Percentiles rank a stretch among this genome's conserved stretches.
Evolutionary conservation across 2,329 filamentous ascomycete genomes (phyloP).

Genomic region (Colletotrichum musicola): DNA sequence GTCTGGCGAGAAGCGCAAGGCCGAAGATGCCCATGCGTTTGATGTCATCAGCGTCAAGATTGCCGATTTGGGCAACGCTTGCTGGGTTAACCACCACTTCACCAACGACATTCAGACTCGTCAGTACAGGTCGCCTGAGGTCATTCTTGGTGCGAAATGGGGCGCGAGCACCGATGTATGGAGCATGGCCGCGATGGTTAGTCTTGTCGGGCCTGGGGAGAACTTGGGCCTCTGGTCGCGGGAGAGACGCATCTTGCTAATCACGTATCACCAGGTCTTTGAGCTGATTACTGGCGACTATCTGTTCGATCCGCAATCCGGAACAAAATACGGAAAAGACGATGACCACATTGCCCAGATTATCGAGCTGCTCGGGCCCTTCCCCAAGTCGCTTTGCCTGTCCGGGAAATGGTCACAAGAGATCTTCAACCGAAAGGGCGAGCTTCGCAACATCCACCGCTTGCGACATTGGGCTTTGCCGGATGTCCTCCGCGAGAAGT

Average conservation of each 20-base stretch:
- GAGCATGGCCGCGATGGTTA: conserved; percentile 99
- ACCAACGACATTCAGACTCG: conserved; percentile 99
- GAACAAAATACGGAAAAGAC: conserved; percentile 99
- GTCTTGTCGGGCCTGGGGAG: conserved; percentile 43
- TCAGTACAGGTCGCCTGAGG: conserved; percentile 96
- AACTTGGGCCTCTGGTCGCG: neutral
- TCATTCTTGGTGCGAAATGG: conserved; percentile 97
- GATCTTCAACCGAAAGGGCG: conserved; percentile 98
- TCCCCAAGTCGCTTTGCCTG: conserved; percentile 91
- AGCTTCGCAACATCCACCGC: conserved; percentile 96
- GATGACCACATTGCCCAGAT: conserved; percentile 99
- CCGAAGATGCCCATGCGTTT: conserved; percentile 67
- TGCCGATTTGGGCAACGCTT: conserved; percentile 96
- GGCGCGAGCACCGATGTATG: conserved; percentile 99
- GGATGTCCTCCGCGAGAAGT: conserved; percentile 95
- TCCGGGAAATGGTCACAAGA: conserved; percentile 98
- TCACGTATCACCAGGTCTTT: conserved; percentile 75
- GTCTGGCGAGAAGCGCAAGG: conserved; percentile 71
- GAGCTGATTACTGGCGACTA: conserved; percentile 99
- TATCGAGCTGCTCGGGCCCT: conserved; percentile 93
- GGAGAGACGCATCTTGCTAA: conserved; percentile 10
- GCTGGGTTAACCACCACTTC: conserved; percentile 99
- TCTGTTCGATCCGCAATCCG: conserved; percentile 97
- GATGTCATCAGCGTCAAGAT: conserved; percentile 99
- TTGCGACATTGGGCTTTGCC: conserved; percentile 95